Evolutionary conservation across 371 early-diverging fungal species (phyloP), one percentile per base, ranked within the genome.

Genomic region (Actinomucor elegans): DNA sequence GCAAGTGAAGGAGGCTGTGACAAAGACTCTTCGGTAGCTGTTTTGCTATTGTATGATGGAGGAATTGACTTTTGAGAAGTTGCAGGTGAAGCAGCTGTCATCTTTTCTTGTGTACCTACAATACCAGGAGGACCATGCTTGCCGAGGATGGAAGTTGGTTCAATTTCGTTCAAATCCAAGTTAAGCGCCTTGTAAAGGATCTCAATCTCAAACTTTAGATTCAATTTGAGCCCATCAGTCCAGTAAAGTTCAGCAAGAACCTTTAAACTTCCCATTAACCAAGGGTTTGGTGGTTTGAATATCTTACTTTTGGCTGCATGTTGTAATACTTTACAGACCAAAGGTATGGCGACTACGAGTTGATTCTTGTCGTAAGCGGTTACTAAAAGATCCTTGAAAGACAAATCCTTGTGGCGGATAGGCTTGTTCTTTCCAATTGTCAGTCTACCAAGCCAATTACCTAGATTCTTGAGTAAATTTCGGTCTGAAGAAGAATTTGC

Each of bases 131-230:
- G 79, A 9, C 75, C 73, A 21, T 84, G 65, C 52, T 84, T 81
- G 44, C 83, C 83, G 24, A 91, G 67, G 17, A 88, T 66, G 14
- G 77, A 74, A 5, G 93, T 81, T 0, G 95, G 92, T 52, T 85
- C 85, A 48, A 94, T 91, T 24, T 89, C 91, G 40, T 91, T 88
- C 23, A 94, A 77, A 47, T 93, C 93, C 17, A 98, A 67, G 12
- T 83, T 66, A 37, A 96, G 71, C 21, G 90, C 85, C 67, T 93
- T 94, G 77, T 90, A 96, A 36, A 99, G 71, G 7, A 97, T 92
- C 67, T 98, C 98, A 27, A 99, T 93, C 65, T 96, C 97, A 73
- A 99, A 97, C 63, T 95, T 94, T 31, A 96, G 81, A 45, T 92
- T 94, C 52, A 96, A 74, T 62, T 94, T 95, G 46, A 97, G 71